phyloP scores from a whole-genome alignment of 202 grass and related monocot genomes.

The Carex arenaria region DNA sequence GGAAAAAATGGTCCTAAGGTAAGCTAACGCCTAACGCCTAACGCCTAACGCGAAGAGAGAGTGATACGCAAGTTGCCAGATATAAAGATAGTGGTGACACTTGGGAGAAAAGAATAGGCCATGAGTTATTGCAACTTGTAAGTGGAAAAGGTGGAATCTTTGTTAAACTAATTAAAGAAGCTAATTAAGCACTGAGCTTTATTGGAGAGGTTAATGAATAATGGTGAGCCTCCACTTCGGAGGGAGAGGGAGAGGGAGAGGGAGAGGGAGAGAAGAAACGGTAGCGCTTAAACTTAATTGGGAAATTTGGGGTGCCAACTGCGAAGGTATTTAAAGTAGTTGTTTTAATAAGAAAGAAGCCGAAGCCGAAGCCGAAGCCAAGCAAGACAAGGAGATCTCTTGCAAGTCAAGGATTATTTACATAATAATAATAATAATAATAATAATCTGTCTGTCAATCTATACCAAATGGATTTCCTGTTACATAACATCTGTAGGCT shows the following conservation, averaged over 20 bases:
- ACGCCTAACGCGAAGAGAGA: not conserved
- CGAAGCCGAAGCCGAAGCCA: not conserved
- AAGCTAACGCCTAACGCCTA: not conserved
- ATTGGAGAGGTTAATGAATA: not conserved
- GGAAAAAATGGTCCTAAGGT: not conserved
- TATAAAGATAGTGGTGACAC: slow-evolving; percentile 19
- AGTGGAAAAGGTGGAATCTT: slow-evolving; percentile 10
- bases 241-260: not conserved
- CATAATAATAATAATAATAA: no score
- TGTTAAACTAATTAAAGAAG: not conserved
- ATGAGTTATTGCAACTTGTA: slow-evolving; percentile 14
- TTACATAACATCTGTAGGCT: not conserved
- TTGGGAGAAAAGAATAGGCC: not conserved
- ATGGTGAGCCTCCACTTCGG: not conserved
- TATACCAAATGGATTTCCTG: not conserved
- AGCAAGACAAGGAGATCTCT: slow-evolving; percentile 27
- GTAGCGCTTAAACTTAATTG: slow-evolving; percentile 11
- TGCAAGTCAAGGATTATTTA: slow-evolving; percentile 1
- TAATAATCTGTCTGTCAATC: not conserved
- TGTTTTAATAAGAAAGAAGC: not conserved
- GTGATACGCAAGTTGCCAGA: slow-evolving; percentile 8
- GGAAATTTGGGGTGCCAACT: not conserved
- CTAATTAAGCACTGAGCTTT: not conserved
- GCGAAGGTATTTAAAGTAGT: slow-evolving; percentile 23
- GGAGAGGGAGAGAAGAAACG: not conserved